These are phyloP conservation scores for Mallotus nudiflorus DNA, from an alignment of 345 rosid genomes.

Conservation along the genomic window DNA sequence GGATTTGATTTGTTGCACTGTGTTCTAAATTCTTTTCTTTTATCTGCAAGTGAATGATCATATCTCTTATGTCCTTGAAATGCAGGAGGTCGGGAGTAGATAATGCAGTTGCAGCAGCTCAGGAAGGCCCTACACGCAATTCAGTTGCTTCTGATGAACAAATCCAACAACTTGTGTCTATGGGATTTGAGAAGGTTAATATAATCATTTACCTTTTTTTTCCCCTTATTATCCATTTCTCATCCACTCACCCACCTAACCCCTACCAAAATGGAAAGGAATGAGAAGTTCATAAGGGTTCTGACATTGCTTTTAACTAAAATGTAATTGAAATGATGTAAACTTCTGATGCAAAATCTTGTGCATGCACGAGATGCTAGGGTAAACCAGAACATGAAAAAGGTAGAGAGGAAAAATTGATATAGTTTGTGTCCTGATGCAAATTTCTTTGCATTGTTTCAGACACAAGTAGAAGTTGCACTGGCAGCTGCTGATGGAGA, in stretches of 20 bases:
- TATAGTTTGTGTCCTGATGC: not conserved
- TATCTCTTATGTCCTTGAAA: constrained; percentile 14
- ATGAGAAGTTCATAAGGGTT: not conserved
- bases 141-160: constrained; percentile 59
- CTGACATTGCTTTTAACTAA: not conserved
- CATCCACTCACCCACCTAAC: not conserved
- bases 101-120: constrained; percentile 35
- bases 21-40: not conserved
- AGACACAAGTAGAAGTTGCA: constrained; percentile 97
- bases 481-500: constrained; percentile 94
- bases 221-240: not conserved
- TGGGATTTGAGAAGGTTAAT: constrained; percentile 91
- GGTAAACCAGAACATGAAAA: not conserved
- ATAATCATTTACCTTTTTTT: not conserved
- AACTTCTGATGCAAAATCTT: not conserved
- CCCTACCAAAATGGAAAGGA: not conserved
- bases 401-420: not conserved
- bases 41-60: constrained; percentile 1
- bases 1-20: not conserved
- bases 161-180: constrained; percentile 75
- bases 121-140: constrained; percentile 31
- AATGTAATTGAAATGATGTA: not conserved
- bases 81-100: constrained; percentile 37
- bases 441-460: constrained; percentile 29
- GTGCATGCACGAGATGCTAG: not conserved